Evolutionary conservation across 805 yeast species (phyloP).

Genomic region (Candida jianshihensis): DNA sequence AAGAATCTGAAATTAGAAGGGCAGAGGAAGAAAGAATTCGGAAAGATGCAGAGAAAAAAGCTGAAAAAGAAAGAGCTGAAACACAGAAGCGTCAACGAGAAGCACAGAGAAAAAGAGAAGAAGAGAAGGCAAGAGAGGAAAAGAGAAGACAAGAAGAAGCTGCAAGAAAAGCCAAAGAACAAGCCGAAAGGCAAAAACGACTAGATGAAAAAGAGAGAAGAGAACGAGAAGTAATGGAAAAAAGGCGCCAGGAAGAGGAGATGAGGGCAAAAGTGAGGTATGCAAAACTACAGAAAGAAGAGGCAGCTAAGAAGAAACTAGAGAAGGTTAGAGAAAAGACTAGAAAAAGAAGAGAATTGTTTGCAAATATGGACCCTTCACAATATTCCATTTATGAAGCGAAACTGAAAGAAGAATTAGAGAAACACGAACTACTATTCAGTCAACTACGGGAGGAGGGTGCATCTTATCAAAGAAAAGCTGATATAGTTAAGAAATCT

Average conservation of each 20-base stretch:
- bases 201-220: constrained; percentile 17
- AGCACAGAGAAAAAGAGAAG: constrained; percentile 1
- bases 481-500: constrained; percentile 7
- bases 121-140: constrained; percentile 1
- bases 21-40: background rate
- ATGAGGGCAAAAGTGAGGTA: constrained; percentile 1
- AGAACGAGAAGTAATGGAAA: constrained; percentile 17
- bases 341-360: constrained; percentile 8
- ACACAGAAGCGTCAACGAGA: background rate
- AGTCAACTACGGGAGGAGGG: too few species aligned
- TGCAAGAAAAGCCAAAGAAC: constrained; percentile 2
- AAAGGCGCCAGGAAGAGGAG: constrained; percentile 10
- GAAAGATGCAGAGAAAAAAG: constrained; percentile 3
- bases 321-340: constrained; percentile 3
- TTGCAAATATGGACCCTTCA: too few species aligned
- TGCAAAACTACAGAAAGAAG: constrained; percentile 5
- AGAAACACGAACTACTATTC: too few species aligned
- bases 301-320: constrained; percentile 8
- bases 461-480: constrained; percentile 4
- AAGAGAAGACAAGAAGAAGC: constrained; percentile 1
- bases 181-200: constrained; percentile 2
- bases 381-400: too few species aligned
- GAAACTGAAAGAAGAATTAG: constrained; percentile 4
- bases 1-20: too few species aligned
- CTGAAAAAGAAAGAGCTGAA: constrained; percentile 1